phyloP scores from a whole-genome alignment of 345 rosid genomes.

The Syzygium aqueum region DNA sequence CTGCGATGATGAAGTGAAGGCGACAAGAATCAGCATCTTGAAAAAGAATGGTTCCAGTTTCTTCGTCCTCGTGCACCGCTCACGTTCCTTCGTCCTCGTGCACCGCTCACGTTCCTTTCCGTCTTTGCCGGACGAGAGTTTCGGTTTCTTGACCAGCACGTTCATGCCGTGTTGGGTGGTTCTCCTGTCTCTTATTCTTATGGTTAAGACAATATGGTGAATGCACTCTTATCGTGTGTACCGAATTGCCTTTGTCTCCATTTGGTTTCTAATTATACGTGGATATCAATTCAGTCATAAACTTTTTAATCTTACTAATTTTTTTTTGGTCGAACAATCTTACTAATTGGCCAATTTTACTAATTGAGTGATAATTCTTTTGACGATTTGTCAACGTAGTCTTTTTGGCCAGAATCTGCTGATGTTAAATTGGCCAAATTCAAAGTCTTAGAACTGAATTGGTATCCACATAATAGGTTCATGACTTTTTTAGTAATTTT shows the following conservation, averaged over 20 bases:
- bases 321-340: too few relatives aligned
- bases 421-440: not conserved
- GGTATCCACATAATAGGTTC: not conserved
- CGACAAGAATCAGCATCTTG: not conserved
- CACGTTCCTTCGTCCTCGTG: not conserved
- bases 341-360: not conserved
- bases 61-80: not conserved
- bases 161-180: not conserved
- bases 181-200: too few relatives aligned
- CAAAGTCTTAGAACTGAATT: accelerated
- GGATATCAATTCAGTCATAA: accelerated
- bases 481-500: not conserved
- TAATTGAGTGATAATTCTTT: accelerated
- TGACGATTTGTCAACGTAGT: not conserved
- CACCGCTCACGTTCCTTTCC: not conserved
- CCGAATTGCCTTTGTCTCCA: too few relatives aligned
- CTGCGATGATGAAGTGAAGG: not conserved
- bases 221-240: not conserved
- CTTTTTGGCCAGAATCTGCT: accelerated
- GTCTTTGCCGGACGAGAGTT: not conserved
- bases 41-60: not conserved
- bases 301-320: accelerated
- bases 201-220: not conserved
- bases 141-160: not conserved
- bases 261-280: too few relatives aligned